Conservation (phyloP, 2,329 filamentous ascomycete species). For the Cordyceps javanica region DNA sequence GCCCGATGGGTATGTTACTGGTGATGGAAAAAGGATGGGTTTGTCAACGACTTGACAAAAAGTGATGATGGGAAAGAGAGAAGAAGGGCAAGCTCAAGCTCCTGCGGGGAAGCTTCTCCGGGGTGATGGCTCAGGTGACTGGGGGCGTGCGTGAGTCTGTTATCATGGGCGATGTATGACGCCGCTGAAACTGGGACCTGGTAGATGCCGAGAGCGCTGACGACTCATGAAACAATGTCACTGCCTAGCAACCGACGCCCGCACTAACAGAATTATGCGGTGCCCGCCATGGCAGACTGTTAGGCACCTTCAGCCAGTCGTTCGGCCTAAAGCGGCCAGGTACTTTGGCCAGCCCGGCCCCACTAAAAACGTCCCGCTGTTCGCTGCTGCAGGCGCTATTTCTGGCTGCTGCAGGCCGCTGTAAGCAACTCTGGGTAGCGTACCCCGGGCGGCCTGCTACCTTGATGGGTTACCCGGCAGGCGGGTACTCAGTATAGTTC, state of each 20-base stretch:
- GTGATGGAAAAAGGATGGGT: not conserved
- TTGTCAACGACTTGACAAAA: not conserved
- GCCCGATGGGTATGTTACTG: not conserved
- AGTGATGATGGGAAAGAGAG: slow-evolving; percentile 4
- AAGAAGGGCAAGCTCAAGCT: not conserved
- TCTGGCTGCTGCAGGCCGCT: not conserved
- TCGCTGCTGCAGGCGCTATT: not conserved
- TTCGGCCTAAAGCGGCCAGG: not conserved
- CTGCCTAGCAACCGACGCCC: not conserved
- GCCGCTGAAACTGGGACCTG: slow-evolving; percentile 8
- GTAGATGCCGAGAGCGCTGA: not conserved
- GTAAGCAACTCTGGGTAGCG: not conserved
- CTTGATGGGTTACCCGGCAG: no score
- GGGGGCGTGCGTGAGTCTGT: not conserved
- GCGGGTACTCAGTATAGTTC: no score
- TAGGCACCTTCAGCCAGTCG: not conserved
- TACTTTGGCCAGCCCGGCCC: not conserved
- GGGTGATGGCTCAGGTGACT: slow-evolving; percentile 8
- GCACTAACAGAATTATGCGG: slow-evolving; percentile 1
- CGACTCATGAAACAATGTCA: slow-evolving; percentile 7
- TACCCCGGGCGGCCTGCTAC: slow-evolving; percentile 1
- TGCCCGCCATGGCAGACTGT: not conserved
- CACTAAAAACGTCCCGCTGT: not conserved
- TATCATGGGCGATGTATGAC: not conserved
- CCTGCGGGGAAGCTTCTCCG: slow-evolving; percentile 4